A percentile compares a stretch with the other conserved stretches of the same genome.
Evolutionary conservation across 768 basidiomycete species (phyloP).

Genomic region (Boletellus ananas): DNA sequence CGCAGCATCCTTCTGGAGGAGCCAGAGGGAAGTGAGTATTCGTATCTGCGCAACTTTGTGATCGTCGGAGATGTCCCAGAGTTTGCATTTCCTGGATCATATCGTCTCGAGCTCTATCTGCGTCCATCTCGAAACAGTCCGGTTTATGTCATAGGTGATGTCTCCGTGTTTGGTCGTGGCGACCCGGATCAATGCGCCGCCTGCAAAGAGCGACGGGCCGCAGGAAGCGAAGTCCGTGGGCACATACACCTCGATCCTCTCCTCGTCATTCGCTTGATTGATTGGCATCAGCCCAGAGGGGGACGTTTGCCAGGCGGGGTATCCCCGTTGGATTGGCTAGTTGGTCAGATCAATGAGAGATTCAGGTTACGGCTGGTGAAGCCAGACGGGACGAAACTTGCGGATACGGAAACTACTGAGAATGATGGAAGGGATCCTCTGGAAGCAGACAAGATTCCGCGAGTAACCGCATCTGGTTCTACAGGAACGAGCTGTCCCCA

Average conservation of each 20-base stretch:
- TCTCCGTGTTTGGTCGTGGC: conserved; percentile 10
- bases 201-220: conserved; percentile 10
- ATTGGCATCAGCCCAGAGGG: too few species aligned
- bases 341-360: too few species aligned
- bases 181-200: conserved; percentile 6
- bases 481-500: too few species aligned
- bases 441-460: too few species aligned
- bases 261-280: conserved; percentile 7
- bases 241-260: conserved; percentile 13
- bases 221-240: conserved; percentile 13
- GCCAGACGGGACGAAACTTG: conserved; percentile 5
- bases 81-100: conserved; percentile 18
- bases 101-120: conserved; percentile 19
- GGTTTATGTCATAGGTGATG: conserved; percentile 10
- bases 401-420: too few species aligned
- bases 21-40: not conserved
- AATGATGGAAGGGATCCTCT: too few species aligned
- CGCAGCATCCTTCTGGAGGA: not conserved
- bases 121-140: not conserved
- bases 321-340: too few species aligned
- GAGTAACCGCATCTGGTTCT: too few species aligned
- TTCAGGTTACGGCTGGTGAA: too few species aligned
- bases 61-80: conserved; percentile 10
- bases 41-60: conserved; percentile 6
- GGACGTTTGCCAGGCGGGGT: too few species aligned